A percentile compares a stretch with the other conserved stretches of the same genome.
Evolutionary conservation across 169 alveolate species (phyloP).

Genomic region (Plasmodium adleri): DNA sequence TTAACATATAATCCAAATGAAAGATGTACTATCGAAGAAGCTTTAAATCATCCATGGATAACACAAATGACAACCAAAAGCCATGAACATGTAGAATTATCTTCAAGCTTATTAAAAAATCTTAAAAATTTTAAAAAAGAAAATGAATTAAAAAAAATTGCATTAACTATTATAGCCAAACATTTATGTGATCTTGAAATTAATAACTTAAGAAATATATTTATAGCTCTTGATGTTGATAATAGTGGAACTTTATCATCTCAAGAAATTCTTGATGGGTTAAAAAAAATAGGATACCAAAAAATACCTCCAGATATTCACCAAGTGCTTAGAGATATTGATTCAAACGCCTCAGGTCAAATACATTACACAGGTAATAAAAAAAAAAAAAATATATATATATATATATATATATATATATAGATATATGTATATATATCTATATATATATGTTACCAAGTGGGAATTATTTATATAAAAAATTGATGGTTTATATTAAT

Average conservation of each 20-base stretch:
- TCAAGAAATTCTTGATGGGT: conserved; percentile 76
- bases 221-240: conserved; percentile 92
- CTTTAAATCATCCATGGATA: conserved; percentile 94
- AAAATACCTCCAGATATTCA: conserved; percentile 78
- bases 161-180: conserved; percentile 95
- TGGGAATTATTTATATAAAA: too few species aligned
- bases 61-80: conserved; percentile 72
- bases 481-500: too few species aligned
- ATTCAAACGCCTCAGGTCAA: conserved; percentile 91
- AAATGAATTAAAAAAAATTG: conserved; percentile 92
- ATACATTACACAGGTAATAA: conserved; percentile 89
- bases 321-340: conserved; percentile 85
- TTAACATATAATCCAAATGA: conserved; percentile 89
- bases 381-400: neutral
- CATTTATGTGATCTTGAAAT: conserved; percentile 92
- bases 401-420: too few species aligned
- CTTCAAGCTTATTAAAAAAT: conserved; percentile 80
- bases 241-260: conserved; percentile 93
- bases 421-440: too few species aligned
- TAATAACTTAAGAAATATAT: conserved; percentile 89
- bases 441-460: too few species aligned
- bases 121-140: conserved; percentile 90
- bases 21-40: conserved; percentile 92
- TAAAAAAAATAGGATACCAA: conserved; percentile 81
- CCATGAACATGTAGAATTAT: conserved; percentile 43